Conservation (phyloP, 257 asterid genomes). For the Linaria vulgaris region DNA sequence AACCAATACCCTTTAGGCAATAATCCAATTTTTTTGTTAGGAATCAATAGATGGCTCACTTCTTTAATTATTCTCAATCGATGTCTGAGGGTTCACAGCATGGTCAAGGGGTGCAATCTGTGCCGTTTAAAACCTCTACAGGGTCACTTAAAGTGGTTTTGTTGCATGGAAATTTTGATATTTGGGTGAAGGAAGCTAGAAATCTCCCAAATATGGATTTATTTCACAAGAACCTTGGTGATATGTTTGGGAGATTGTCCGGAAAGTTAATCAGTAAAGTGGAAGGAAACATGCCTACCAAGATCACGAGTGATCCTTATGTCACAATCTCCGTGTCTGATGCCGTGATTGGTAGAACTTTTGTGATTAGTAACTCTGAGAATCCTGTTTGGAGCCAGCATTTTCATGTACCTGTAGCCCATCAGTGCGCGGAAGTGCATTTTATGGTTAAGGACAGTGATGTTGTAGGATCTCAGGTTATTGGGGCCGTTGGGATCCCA, state of each 20-base stretch:
- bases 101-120: conserved; percentile 57
- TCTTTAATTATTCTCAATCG: conserved; percentile 40
- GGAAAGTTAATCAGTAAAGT: conserved; percentile 35
- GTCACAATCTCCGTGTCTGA: conserved; percentile 61
- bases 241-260: conserved; percentile 43
- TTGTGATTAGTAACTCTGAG: conserved; percentile 62
- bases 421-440: conserved; percentile 76
- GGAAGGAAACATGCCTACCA: conserved; percentile 27
- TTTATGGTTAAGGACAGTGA: conserved; percentile 87
- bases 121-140: conserved; percentile 68
- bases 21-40: neutral
- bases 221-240: conserved; percentile 55
- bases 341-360: conserved; percentile 80
- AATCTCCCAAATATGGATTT: conserved; percentile 86
- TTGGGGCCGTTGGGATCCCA: conserved; percentile 85
- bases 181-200: conserved; percentile 67
- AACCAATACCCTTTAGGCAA: neutral
- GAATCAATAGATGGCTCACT: conserved; percentile 45
- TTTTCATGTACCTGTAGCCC: conserved; percentile 82
- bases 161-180: conserved; percentile 85
- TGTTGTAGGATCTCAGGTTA: conserved; percentile 75
- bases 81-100: conserved; percentile 51
- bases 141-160: conserved; percentile 46
- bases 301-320: conserved; percentile 81
- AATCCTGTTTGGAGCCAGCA: conserved; percentile 92